A percentile compares a stretch with the other conserved stretches of the same genome.
These are phyloP conservation scores for Kazachstania psychrophila DNA, from an alignment of 805 yeast genomes.

Conservation along the genomic window DNA sequence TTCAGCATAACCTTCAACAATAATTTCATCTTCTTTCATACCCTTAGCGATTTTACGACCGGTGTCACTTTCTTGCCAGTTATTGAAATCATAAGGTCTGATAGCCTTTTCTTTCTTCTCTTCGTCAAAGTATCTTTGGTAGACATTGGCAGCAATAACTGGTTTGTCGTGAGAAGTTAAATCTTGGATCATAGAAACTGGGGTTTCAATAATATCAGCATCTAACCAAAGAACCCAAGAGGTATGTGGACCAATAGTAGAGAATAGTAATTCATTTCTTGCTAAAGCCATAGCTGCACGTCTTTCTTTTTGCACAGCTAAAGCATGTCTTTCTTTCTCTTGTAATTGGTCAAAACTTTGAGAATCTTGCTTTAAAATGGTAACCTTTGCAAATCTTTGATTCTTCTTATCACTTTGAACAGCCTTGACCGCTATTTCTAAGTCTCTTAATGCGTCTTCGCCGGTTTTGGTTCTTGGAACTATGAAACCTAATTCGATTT, in stretches of 20 bases:
- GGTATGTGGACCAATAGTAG: conserved; percentile 80
- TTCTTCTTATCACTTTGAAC: conserved; percentile 57
- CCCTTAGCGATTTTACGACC: conserved; percentile 66
- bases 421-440: conserved; percentile 68
- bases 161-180: conserved; percentile 78
- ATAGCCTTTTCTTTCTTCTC: conserved; percentile 47
- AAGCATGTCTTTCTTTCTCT: conserved; percentile 88
- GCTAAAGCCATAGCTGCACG: conserved; percentile 89
- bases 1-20: conserved; percentile 91
- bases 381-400: conserved; percentile 68
- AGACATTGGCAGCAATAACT: conserved; percentile 86
- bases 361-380: conserved; percentile 84
- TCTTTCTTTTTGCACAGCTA: conserved; percentile 77
- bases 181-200: conserved; percentile 75
- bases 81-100: conserved; percentile 91
- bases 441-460: conserved; percentile 58
- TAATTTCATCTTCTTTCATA: conserved; percentile 79
- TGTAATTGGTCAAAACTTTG: conserved; percentile 62
- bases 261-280: conserved; percentile 80
- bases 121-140: conserved; percentile 65
- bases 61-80: conserved; percentile 84
- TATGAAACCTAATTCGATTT: conserved; percentile 84
- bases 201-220: conserved; percentile 87
- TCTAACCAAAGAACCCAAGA: conserved; percentile 97
- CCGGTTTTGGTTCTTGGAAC: conserved; percentile 79